These are phyloP conservation scores for Theileria sp. DNA, from an alignment of 169 alveolate species.

Conservation along the genomic window DNA sequence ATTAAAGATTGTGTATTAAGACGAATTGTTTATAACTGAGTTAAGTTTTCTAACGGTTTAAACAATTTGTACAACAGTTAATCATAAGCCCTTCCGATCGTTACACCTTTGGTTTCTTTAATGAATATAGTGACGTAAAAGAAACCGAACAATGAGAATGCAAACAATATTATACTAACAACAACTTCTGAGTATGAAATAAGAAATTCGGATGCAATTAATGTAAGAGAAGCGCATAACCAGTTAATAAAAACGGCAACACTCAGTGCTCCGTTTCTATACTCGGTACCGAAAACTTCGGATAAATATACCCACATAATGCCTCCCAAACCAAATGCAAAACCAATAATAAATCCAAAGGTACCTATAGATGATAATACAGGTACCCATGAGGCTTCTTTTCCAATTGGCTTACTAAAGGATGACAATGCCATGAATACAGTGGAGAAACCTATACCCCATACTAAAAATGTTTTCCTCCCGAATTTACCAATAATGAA, in stretches of 20 bases:
- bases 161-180: conserved; percentile 69
- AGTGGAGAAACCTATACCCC: conserved; percentile 65
- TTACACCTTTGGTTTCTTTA: conserved; percentile 80
- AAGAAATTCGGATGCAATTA: conserved; percentile 75
- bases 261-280: conserved; percentile 78
- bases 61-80: not conserved
- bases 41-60: not conserved
- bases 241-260: conserved; percentile 80
- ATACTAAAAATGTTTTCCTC: conserved; percentile 72
- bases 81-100: conserved; percentile 67
- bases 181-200: conserved; percentile 57
- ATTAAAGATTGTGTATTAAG: not conserved
- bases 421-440: conserved; percentile 65
- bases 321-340: conserved; percentile 83
- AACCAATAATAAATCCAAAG: conserved; percentile 74
- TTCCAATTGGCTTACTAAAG: conserved; percentile 43
- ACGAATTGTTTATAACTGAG: not conserved
- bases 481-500: conserved; percentile 79
- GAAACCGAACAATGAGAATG: conserved; percentile 64
- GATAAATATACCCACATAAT: conserved; percentile 81
- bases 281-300: conserved; percentile 81
- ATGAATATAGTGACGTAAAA: conserved; percentile 67
- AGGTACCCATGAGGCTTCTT: conserved; percentile 19
- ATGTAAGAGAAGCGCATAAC: conserved; percentile 72
- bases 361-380: conserved; percentile 58